Conservation (phyloP, 768 basidiomycete species). For the Brasilioporus rufonigricans region DNA sequence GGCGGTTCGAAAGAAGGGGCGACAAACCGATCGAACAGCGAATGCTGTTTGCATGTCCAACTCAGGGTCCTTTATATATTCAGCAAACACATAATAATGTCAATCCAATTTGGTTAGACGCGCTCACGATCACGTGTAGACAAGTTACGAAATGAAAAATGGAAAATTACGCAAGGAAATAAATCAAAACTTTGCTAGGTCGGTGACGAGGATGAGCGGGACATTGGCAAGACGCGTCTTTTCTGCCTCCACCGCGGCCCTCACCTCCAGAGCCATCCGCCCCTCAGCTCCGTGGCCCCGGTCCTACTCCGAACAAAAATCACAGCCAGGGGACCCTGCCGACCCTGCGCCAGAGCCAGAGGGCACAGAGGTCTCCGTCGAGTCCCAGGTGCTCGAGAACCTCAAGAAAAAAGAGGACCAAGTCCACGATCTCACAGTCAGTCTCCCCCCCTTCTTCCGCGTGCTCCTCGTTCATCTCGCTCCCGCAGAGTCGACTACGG, state of each 20-base stretch:
- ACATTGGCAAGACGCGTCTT: conserved; percentile 50
- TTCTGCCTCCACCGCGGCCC: conserved; percentile 57
- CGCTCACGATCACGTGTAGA: conserved; percentile 22
- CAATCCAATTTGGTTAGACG: neutral
- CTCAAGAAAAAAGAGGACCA: conserved; percentile 81
- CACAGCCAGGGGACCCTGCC: conserved; percentile 13
- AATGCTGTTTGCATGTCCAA: conserved; percentile 4
- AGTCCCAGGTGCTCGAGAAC: conserved; percentile 44
- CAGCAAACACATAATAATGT: neutral
- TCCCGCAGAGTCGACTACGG: conserved; percentile 74
- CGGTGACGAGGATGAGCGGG: conserved; percentile 44
- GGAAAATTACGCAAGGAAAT: neutral
- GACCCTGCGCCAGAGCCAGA: conserved; percentile 19
- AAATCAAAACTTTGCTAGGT: neutral
- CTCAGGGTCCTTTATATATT: neutral
- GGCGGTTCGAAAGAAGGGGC: conserved; percentile 24
- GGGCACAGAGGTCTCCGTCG: conserved; percentile 29
- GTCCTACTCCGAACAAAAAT: conserved; percentile 59
- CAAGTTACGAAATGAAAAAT: neutral
- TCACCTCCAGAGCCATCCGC: conserved; percentile 47
- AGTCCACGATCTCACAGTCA: conserved; percentile 80
- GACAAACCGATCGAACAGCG: neutral
- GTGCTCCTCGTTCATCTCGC: conserved; percentile 3
- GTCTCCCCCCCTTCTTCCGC: conserved; percentile 27
- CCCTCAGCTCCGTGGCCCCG: conserved; percentile 35